Evolutionary conservation across 345 rosid genomes (phyloP).

Genomic region (Garcia nutans): DNA sequence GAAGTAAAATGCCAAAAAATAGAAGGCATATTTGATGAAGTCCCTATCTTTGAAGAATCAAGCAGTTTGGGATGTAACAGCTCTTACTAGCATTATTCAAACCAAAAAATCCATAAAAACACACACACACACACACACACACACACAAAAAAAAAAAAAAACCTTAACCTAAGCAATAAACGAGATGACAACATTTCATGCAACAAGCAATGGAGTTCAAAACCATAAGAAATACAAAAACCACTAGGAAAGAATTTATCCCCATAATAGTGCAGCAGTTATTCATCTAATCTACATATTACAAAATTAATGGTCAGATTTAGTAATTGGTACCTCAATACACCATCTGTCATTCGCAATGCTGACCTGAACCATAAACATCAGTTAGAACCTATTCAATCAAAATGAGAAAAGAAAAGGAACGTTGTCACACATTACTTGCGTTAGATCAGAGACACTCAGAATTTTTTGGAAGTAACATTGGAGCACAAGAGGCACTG

Average conservation of each 20-base stretch:
- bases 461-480: too few species aligned
- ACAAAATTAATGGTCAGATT: not conserved
- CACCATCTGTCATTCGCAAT: not conserved
- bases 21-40: too few species aligned
- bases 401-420: not conserved
- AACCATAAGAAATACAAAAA: not conserved
- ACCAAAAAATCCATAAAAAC: too few species aligned
- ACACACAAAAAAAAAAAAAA: too few species aligned
- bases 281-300: slow-evolving; percentile 7
- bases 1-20: too few species aligned
- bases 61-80: not conserved
- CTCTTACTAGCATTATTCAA: not conserved
- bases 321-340: not conserved
- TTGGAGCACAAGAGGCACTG: not conserved
- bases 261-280: not conserved
- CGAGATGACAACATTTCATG: not conserved
- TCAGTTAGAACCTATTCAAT: not conserved
- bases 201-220: not conserved
- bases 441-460: not conserved
- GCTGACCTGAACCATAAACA: not conserved
- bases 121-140: too few species aligned
- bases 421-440: too few species aligned
- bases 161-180: not conserved
- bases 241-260: too few species aligned
- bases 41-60: too few species aligned